These are phyloP conservation scores for Aspergillus fijiensis DNA, from an alignment of 2,329 filamentous ascomycete species.

Conservation along the genomic window DNA sequence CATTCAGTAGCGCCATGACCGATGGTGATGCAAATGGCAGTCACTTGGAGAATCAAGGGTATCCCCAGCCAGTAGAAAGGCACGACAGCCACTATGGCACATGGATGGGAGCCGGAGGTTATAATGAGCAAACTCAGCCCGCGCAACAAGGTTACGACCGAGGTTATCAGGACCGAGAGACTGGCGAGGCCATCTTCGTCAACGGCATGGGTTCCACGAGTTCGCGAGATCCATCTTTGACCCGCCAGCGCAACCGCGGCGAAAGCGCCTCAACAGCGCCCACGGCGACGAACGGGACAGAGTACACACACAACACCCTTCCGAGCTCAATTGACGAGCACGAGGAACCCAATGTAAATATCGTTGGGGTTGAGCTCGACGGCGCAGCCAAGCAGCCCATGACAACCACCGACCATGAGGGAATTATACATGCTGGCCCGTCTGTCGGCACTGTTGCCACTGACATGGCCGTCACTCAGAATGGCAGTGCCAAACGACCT, in stretches of 20 bases:
- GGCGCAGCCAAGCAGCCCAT: conserved; percentile 9
- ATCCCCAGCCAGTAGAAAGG: conserved; percentile 21
- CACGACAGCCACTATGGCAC: conserved; percentile 50
- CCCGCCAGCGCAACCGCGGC: conserved; percentile 22
- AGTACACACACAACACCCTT: conserved; percentile 34
- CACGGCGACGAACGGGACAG: conserved; percentile 35
- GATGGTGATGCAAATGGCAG: conserved; percentile 18
- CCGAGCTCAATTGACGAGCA: conserved; percentile 34
- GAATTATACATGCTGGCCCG: not conserved
- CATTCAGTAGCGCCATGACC: conserved; percentile 32
- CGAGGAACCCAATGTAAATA: conserved; percentile 9
- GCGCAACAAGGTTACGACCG: conserved; percentile 10
- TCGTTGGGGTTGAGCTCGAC: conserved; percentile 10
- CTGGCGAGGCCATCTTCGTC: conserved; percentile 17
- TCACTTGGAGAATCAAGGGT: conserved; percentile 5
- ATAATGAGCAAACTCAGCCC: conserved; percentile 21
- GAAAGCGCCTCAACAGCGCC: conserved; percentile 36
- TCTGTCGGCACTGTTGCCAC: conserved; percentile 6
- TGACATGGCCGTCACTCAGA: conserved; percentile 1
- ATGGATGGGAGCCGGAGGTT: conserved; percentile 52
- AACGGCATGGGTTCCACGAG: conserved; percentile 13
- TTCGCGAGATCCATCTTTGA: conserved; percentile 15
- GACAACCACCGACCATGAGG: not conserved
- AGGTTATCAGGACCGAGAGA: conserved; percentile 3
- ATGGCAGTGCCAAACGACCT: conserved; percentile 14